Conservation (phyloP, 805 yeast species). For the Zygoascus flipseniorum region DNA sequence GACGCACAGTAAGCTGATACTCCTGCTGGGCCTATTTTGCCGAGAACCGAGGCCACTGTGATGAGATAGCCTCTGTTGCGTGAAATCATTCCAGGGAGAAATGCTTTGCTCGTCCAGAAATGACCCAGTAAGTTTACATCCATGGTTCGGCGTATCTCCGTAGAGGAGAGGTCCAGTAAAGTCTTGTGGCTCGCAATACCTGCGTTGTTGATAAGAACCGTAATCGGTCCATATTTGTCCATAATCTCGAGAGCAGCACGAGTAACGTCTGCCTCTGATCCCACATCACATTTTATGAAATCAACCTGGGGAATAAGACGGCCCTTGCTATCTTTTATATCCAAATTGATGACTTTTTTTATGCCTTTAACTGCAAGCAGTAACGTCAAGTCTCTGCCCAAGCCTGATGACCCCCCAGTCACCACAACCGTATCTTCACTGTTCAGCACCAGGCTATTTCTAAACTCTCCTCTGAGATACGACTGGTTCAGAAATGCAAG, state of each 20-base stretch:
- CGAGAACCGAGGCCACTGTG: conserved; percentile 76
- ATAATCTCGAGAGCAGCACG: conserved; percentile 34
- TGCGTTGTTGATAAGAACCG: conserved; percentile 78
- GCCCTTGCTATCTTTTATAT: conserved; percentile 37
- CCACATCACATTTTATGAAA: conserved; percentile 64
- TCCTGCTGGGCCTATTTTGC: conserved; percentile 76
- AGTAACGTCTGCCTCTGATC: conserved; percentile 40
- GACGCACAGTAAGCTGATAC: conserved; percentile 77
- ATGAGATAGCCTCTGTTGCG: conserved; percentile 63
- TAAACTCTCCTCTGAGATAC: neutral
- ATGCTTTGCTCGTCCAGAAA: conserved; percentile 59
- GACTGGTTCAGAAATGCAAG: conserved; percentile 2
- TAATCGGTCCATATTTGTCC: conserved; percentile 46
- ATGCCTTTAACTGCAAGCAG: conserved; percentile 29
- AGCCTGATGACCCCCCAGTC: conserved; percentile 80
- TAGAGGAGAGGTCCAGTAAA: conserved; percentile 44
- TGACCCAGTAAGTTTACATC: conserved; percentile 63
- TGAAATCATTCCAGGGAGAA: conserved; percentile 64
- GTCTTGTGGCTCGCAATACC: conserved; percentile 57
- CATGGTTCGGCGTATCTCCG: conserved; percentile 45
- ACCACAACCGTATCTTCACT: conserved; percentile 51
- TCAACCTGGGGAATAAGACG: conserved; percentile 35
- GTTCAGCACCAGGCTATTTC: conserved; percentile 1
- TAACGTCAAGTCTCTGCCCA: conserved; percentile 60
- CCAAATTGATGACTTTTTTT: conserved; percentile 55